A percentile compares a stretch with the other conserved stretches of the same genome.
These are phyloP conservation scores for Sporothrix euskadiensis DNA, from an alignment of 2,329 filamentous ascomycete species.

Conservation along the genomic window DNA sequence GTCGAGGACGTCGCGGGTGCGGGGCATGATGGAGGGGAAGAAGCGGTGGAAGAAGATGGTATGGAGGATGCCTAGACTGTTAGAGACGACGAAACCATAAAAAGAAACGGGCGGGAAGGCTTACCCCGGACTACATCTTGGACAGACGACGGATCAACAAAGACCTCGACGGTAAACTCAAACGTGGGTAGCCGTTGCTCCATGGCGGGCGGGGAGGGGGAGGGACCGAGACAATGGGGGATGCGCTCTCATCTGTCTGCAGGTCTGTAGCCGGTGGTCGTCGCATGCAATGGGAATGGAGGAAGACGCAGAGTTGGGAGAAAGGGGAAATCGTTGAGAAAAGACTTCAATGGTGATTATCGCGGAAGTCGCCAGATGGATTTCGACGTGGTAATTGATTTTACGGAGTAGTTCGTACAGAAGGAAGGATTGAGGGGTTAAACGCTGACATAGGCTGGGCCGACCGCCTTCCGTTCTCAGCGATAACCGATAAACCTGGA, in stretches of 20 bases:
- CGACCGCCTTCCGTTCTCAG: conserved; percentile 23
- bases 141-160: conserved; percentile 85
- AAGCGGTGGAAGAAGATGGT: conserved; percentile 99
- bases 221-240: conserved; percentile 21
- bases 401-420: not conserved
- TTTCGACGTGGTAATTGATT: conserved; percentile 20
- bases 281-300: not conserved
- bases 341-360: not conserved
- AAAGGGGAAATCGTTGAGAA: not conserved
- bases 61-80: conserved; percentile 73
- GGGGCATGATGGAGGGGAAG: conserved; percentile 82
- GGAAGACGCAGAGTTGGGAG: not conserved
- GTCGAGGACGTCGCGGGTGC: conserved; percentile 85
- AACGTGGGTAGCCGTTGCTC: conserved; percentile 52
- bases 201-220: conserved; percentile 25
- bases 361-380: not conserved
- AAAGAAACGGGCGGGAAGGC: conserved; percentile 32
- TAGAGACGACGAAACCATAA: not conserved
- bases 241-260: not conserved
- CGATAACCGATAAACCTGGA: conserved; percentile 2
- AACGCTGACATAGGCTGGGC: conserved; percentile 1
- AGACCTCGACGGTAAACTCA: conserved; percentile 91
- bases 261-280: not conserved
- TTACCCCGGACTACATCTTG: conserved; percentile 90
- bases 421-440: conserved; percentile 18